phyloP scores from a whole-genome alignment of 345 rosid genomes.

The Eucalyptus virginea region DNA sequence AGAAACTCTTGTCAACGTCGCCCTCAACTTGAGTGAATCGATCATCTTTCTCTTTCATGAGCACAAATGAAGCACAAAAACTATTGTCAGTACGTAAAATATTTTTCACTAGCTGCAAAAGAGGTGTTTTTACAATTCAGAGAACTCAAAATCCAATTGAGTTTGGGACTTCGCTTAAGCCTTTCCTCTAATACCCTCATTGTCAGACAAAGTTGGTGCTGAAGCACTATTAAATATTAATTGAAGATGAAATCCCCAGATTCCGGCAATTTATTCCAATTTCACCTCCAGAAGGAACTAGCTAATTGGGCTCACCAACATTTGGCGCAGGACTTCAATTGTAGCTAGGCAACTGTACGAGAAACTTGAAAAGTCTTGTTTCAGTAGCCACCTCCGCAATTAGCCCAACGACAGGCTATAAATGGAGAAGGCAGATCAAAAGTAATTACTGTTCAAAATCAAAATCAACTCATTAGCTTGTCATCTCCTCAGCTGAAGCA shows the following conservation, averaged over 20 bases:
- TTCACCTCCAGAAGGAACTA: slow-evolving; percentile 30
- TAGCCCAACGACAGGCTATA: slow-evolving; percentile 51
- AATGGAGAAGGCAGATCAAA: not conserved
- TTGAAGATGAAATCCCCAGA: slow-evolving; percentile 33
- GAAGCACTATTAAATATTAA: not conserved
- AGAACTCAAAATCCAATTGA: not conserved
- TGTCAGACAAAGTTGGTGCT: slow-evolving; percentile 18
- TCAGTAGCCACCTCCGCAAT: slow-evolving; percentile 68
- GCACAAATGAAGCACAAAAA: not conserved
- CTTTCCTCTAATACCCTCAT: slow-evolving; percentile 20
- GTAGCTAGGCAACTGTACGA: slow-evolving; percentile 14
- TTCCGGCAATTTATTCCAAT: slow-evolving; percentile 57
- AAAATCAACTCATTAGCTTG: slow-evolving; percentile 21
- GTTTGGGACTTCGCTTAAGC: not conserved
- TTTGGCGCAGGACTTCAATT: slow-evolving; percentile 25
- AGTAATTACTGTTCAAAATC: slow-evolving; percentile 41
- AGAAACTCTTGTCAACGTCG: rapidly evolving
- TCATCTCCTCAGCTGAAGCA: slow-evolving; percentile 24
- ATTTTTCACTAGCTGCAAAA: not conserved
- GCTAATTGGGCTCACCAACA: not conserved
- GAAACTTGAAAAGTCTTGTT: slow-evolving; percentile 30
- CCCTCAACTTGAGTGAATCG: not conserved
- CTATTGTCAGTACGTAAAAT: not conserved
- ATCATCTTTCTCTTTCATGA: not conserved
- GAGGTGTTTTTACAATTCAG: not conserved